Base-by-base conservation (phyloP, 2,329 filamentous ascomycete genomes). In the Orbilia ellipsospora region DNA sequence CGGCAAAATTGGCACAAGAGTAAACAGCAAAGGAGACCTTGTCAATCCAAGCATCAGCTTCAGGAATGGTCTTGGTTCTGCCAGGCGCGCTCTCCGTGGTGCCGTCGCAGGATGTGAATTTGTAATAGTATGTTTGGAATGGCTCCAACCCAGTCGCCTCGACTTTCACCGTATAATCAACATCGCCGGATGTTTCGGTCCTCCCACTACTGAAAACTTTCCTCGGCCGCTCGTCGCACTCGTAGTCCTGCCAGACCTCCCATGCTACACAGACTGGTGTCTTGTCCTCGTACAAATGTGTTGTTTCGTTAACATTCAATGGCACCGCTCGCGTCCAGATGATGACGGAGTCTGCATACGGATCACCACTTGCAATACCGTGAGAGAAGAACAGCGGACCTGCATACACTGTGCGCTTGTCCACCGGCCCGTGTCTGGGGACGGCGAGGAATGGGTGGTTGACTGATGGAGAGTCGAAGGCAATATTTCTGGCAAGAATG, bases 161-260 rank as follows among this genome's bases (percentile, higher is more conserved):
- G 18, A 77, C 73, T 31, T 77, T 77, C 36, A 77, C 84, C 0
- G 90, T 93, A 80, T 89, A 93, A 80, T 93, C 91, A 56, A 93
- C 87, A 80, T 93, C 90, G 0, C 87, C 90, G 42, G 86, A 90
- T 0, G 91, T 93, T 80, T 89, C 92, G 0, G 86, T 89, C 42
- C 82, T 86, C 4, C 90, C 90, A 0, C 83, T 83, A 60, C 86
- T 84, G 1, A 87, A 87, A 6, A 87, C 82, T 1, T 83, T 79
- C 23, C 64, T 54, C 31, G 51, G 57, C 12, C 60, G 59, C 3
- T 75, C 72, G 10, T 82, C 81, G 36, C 87, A 83, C n/a, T 83
- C 81, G 59, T 84, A 80, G 78, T 86, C 85, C 18, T 82, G 82
- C 13, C 85, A 84, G 16, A 92, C 86, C 69, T 86, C 86, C 84